Conservation (phyloP, 805 yeast species). For the Ogataea salicorniae region DNA sequence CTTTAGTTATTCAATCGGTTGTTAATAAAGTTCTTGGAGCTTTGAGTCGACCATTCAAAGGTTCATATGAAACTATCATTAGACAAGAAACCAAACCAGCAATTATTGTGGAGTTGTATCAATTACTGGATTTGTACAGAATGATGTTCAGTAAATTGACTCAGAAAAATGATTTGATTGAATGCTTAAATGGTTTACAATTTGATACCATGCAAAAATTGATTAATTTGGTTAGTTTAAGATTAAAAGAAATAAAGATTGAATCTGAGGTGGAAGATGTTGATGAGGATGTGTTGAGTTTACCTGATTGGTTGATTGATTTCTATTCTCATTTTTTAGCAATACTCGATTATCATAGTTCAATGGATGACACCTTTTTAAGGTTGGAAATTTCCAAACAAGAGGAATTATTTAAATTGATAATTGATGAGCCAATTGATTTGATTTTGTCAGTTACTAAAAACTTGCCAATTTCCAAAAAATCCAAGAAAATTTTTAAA, state of each 20-base stretch:
- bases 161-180: constrained; percentile 14
- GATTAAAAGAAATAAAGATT: constrained; percentile 28
- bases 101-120: constrained; percentile 52
- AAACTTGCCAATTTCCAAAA: constrained; percentile 25
- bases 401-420: constrained; percentile 32
- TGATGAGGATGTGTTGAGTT: constrained; percentile 50
- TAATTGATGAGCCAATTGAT: constrained; percentile 44
- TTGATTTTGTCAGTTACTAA: constrained; percentile 26
- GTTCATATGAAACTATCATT: constrained; percentile 63
- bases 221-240: constrained; percentile 35
- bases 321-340: constrained; percentile 57
- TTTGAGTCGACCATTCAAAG: constrained; percentile 54
- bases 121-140: constrained; percentile 61
- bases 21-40: constrained; percentile 48
- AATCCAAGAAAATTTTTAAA: constrained; percentile 37
- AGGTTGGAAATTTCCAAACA: constrained; percentile 34
- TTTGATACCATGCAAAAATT: constrained; percentile 34
- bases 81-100: constrained; percentile 57
- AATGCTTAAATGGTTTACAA: constrained; percentile 30
- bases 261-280: constrained; percentile 31
- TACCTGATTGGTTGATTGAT: constrained; percentile 82
- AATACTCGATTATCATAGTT: constrained; percentile 41
- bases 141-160: constrained; percentile 57
- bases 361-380: constrained; percentile 35
- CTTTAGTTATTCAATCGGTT: constrained; percentile 29